phyloP scores from a whole-genome alignment of 2,329 filamentous ascomycete genomes.

The Cercospora nicotianae region DNA sequence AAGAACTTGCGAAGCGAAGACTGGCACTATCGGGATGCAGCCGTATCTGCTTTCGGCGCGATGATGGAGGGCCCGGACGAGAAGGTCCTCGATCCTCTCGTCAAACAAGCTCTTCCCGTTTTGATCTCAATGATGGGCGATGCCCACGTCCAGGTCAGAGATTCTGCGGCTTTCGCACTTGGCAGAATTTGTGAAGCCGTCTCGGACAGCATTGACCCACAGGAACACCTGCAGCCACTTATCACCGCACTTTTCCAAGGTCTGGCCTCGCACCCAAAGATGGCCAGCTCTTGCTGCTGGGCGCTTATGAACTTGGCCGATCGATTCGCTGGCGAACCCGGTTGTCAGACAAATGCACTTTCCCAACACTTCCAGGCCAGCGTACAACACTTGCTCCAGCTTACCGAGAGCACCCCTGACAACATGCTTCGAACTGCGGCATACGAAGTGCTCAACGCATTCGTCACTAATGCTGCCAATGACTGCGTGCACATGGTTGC shows the following conservation, averaged over 20 bases:
- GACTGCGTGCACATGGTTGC: constrained; percentile 81
- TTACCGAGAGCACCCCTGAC: constrained; percentile 85
- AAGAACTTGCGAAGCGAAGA: constrained; percentile 84
- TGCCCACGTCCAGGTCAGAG: constrained; percentile 81
- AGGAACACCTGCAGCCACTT: constrained; percentile 76
- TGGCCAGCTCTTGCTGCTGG: constrained; percentile 98
- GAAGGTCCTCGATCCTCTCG: constrained; percentile 84
- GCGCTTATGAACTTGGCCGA: constrained; percentile 97
- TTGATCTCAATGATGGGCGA: constrained; percentile 93
- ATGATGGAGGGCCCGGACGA: constrained; percentile 99
- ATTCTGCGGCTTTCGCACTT: constrained; percentile 93
- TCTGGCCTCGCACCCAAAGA: constrained; percentile 87
- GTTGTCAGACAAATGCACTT: constrained; percentile 75
- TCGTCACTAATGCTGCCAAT: constrained; percentile 84
- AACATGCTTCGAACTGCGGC: constrained; percentile 89
- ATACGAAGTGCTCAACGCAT: constrained; percentile 94
- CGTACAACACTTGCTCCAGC: constrained; percentile 77
- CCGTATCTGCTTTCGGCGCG: constrained; percentile 93
- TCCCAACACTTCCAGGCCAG: constrained; percentile 93
- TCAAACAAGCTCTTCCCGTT: constrained; percentile 91
- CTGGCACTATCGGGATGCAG: constrained; percentile 93
- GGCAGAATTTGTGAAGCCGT: constrained; percentile 94
- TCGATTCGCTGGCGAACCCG: constrained; percentile 84
- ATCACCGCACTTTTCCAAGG: constrained; percentile 89
- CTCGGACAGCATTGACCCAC: constrained; percentile 85